phyloP scores from a whole-genome alignment of 2,329 filamentous ascomycete species.

The Fusarium siculi region DNA sequence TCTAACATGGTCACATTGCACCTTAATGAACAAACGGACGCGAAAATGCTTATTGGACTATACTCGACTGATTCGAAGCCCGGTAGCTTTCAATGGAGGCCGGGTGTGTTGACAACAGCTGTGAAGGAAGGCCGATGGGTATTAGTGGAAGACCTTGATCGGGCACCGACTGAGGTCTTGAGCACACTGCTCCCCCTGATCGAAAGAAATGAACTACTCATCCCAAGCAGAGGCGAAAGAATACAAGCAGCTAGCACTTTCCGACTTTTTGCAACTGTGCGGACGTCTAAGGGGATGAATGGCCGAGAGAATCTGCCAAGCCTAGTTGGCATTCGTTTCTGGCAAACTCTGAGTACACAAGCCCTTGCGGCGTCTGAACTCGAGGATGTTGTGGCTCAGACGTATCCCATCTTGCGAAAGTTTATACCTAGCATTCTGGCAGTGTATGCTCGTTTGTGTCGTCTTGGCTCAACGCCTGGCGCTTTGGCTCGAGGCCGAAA shows the following conservation, averaged over 20 bases:
- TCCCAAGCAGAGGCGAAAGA: conserved; percentile 87
- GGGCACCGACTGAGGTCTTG: conserved; percentile 93
- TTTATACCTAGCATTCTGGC: conserved; percentile 68
- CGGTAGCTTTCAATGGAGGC: conserved; percentile 90
- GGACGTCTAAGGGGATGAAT: conserved; percentile 76
- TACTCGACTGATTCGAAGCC: conserved; percentile 91
- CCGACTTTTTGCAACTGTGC: conserved; percentile 89
- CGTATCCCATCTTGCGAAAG: conserved; percentile 75
- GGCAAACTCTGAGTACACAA: conserved; percentile 79
- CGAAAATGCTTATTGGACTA: conserved; percentile 93
- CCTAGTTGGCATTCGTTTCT: conserved; percentile 86
- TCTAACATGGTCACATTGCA: conserved; percentile 91
- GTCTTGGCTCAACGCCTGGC: conserved; percentile 58
- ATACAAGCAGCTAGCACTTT: conserved; percentile 87
- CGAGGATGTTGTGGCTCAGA: conserved; percentile 75
- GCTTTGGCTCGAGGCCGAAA: conserved; percentile 52
- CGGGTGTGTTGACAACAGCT: conserved; percentile 92
- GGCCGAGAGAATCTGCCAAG: conserved; percentile 74
- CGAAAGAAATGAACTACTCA: conserved; percentile 88
- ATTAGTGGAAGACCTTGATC: conserved; percentile 94
- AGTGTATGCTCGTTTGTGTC: conserved; percentile 66
- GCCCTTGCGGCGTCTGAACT: conserved; percentile 77
- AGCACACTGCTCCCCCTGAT: conserved; percentile 93
- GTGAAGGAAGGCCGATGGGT: conserved; percentile 96
- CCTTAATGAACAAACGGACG: conserved; percentile 97